Conservation (phyloP, 208 protist species). For the Trichomonas gallinae region DNA sequence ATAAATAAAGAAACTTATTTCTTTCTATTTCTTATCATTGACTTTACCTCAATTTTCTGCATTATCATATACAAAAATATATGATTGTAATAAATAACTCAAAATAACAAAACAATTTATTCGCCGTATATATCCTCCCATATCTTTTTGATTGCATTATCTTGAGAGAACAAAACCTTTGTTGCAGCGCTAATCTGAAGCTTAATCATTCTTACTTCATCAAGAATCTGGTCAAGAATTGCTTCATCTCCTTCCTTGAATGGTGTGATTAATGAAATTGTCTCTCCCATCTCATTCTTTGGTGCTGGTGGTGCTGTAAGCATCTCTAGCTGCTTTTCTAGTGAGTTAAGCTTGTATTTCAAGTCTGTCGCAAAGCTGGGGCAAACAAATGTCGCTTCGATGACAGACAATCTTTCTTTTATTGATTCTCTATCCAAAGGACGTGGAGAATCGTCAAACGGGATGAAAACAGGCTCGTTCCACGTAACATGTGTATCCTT, state of each 20-base stretch:
- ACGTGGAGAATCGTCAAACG: background rate
- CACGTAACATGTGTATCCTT: background rate
- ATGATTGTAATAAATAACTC: too few species aligned
- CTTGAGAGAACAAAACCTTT: background rate
- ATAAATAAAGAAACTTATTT: too few species aligned
- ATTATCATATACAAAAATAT: too few species aligned
- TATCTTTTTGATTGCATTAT: background rate
- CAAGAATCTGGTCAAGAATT: background rate
- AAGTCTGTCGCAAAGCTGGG: background rate
- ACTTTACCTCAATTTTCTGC: too few species aligned
- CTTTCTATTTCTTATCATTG: too few species aligned
- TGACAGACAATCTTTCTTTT: background rate
- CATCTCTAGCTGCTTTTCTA: background rate
- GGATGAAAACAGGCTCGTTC: background rate
- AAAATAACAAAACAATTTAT: too few species aligned
- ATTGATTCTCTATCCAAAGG: background rate
- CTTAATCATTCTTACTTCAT: background rate
- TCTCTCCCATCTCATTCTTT: background rate
- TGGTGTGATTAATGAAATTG: background rate
- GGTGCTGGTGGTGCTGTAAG: background rate
- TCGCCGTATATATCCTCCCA: background rate
- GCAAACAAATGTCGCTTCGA: background rate
- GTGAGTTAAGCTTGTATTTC: background rate
- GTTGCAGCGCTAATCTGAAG: background rate
- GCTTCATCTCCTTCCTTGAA: background rate